A percentile compares a stretch with the other conserved stretches of the same genome.
Conservation (phyloP, 352 stramenopile species). For the Pythium aphanidermatum region DNA sequence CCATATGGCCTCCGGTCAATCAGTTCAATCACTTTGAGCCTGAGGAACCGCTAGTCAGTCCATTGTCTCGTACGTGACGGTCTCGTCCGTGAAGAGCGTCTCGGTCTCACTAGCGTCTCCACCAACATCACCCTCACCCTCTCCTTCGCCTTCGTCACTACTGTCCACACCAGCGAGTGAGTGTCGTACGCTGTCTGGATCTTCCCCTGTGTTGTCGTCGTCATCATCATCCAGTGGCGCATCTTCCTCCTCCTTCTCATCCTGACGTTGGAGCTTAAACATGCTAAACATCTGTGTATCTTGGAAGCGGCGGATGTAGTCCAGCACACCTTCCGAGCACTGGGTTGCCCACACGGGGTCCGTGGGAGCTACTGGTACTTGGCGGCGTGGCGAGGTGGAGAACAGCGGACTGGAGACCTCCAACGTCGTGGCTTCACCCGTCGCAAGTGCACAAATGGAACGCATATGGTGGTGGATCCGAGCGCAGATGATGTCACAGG, state of each 20-base stretch:
- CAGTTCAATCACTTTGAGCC: too few species aligned
- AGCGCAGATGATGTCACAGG: conserved; percentile 59
- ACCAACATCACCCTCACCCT: neutral
- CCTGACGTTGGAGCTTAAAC: conserved; percentile 40
- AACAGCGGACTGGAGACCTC: conserved; percentile 12
- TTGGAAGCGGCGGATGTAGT: conserved; percentile 63
- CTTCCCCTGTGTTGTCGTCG: conserved; percentile 13
- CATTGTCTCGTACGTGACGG: conserved; percentile 8
- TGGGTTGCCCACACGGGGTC: conserved; percentile 16
- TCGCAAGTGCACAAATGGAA: conserved; percentile 47
- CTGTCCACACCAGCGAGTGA: conserved; percentile 2
- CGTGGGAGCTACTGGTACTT: neutral
- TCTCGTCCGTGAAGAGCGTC: conserved; percentile 7
- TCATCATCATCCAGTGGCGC: conserved; percentile 10
- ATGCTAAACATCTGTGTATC: conserved; percentile 84
- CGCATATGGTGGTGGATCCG: conserved; percentile 60
- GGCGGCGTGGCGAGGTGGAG: conserved; percentile 12
- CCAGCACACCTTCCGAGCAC: conserved; percentile 43
- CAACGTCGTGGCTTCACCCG: conserved; percentile 22
- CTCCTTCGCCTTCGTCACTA: conserved; percentile 10
- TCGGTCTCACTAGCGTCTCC: conserved; percentile 1
- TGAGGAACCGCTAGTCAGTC: too few species aligned
- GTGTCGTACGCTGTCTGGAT: neutral
- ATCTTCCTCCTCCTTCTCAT: conserved; percentile 20
- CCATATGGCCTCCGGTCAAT: too few species aligned